Conservation (phyloP, 306 rosid genomes). For the Quercus cerris region DNA sequence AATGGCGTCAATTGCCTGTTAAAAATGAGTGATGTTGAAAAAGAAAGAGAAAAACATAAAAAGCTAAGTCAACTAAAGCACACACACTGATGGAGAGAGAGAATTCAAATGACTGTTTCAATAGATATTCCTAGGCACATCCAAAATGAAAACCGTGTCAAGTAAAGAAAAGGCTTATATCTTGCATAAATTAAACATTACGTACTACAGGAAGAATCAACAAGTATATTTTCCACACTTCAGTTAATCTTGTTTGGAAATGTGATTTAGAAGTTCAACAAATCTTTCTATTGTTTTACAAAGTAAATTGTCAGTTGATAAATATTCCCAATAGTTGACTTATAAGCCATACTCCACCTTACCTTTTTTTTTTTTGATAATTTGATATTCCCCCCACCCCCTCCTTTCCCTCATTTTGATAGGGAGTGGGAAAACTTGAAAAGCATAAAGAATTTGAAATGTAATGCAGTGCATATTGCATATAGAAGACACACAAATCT, state of each 20-base stretch:
- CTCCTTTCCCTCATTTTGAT: not conserved
- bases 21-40: not conserved
- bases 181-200: not conserved
- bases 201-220: not conserved
- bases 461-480: not conserved
- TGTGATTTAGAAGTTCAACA: no score
- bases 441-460: not conserved
- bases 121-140: no score
- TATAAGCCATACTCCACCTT: not conserved
- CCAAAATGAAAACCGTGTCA: not conserved
- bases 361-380: not conserved
- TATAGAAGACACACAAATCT: not conserved
- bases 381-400: not conserved
- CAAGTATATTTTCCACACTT: not conserved
- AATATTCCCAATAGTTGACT: no score
- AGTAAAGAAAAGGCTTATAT: not conserved
- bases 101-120: no score
- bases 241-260: no score
- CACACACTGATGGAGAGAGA: not conserved
- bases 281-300: no score
- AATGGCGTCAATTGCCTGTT: conserved; percentile 49
- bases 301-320: no score
- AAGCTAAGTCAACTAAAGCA: not conserved
- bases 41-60: conserved; percentile 5
- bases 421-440: not conserved